Percentiles rank a stretch among this genome's conserved stretches.
Evolutionary conservation across 305 asterid species (phyloP).

Genomic region (Stenogyne calaminthoides): DNA sequence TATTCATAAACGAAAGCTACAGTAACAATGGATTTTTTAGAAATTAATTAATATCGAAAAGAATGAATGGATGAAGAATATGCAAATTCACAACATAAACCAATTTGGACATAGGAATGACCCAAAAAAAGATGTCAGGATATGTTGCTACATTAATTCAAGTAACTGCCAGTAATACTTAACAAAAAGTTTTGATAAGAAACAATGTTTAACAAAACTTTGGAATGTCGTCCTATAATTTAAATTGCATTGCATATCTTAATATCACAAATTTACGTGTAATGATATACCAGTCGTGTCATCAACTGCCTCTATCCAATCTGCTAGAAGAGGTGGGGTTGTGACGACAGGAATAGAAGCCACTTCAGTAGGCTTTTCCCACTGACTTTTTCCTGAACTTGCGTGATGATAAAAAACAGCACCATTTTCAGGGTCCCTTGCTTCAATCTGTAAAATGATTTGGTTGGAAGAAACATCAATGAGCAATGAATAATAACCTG

Average conservation of each 20-base stretch:
- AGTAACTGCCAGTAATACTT: conserved; percentile 8
- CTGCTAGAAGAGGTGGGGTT: conserved; percentile 47
- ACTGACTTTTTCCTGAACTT: conserved; percentile 81
- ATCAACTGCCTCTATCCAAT: conserved; percentile 85
- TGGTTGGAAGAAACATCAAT: conserved; percentile 18
- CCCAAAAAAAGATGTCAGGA: background rate
- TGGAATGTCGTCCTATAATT: background rate
- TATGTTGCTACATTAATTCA: conserved; percentile 14
- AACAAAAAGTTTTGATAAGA: background rate
- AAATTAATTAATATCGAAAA: conserved; percentile 8
- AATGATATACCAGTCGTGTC: conserved; percentile 64
- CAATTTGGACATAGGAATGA: conserved; percentile 6
- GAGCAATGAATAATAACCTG: conserved; percentile 29
- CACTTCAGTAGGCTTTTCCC: conserved; percentile 78
- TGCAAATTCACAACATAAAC: background rate
- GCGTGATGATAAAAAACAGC: conserved; percentile 66
- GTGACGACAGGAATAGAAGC: conserved; percentile 37
- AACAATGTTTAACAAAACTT: conserved; percentile 5
- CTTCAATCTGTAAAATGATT: conserved; percentile 60
- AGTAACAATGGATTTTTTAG: background rate
- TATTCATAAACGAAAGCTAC: background rate
- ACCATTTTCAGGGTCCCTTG: conserved; percentile 83
- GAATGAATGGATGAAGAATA: background rate
- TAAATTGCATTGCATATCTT: conserved; percentile 1
- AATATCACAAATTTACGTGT: background rate